These are phyloP conservation scores for Phyllosticta citribraziliensis DNA, from an alignment of 2,329 filamentous ascomycete genomes.

Conservation along the genomic window DNA sequence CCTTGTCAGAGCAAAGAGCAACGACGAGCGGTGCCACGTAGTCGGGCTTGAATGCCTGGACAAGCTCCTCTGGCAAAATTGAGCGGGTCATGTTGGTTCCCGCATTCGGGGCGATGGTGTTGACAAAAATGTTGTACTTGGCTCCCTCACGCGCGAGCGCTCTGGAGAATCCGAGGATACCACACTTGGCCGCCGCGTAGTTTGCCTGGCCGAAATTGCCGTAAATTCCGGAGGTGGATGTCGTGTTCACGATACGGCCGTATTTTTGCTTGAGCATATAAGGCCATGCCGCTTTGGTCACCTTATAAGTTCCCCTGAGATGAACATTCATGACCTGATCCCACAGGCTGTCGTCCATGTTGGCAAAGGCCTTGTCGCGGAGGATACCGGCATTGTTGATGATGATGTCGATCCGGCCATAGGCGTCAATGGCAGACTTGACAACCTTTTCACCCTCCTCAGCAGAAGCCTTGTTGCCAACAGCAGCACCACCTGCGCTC, in stretches of 20 bases:
- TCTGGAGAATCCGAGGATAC: constrained; percentile 90
- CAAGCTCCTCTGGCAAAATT: constrained; percentile 92
- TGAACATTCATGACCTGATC: constrained; percentile 88
- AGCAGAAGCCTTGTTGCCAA: constrained; percentile 85
- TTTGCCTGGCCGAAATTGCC: constrained; percentile 99
- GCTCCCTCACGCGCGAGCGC: constrained; percentile 84
- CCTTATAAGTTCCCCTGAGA: constrained; percentile 88
- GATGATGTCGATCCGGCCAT: constrained; percentile 86
- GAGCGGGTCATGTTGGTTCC: constrained; percentile 91
- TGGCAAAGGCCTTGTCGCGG: constrained; percentile 92
- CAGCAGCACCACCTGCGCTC: constrained; percentile 78
- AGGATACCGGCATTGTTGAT: constrained; percentile 98
- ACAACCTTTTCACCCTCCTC: constrained; percentile 87
- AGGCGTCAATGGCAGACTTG: constrained; percentile 87
- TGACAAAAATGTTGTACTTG: constrained; percentile 97
- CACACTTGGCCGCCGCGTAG: constrained; percentile 64
- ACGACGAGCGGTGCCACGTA: constrained; percentile 92
- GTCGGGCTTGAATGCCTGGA: constrained; percentile 98
- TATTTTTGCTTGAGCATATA: constrained; percentile 99
- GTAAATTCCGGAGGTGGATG: constrained; percentile 94
- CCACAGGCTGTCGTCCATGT: constrained; percentile 95
- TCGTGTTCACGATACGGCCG: constrained; percentile 92
- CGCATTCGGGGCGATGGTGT: constrained; percentile 96
- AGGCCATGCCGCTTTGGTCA: constrained; percentile 95
- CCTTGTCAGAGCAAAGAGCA: constrained; percentile 76